phyloP scores from a whole-genome alignment of 768 basidiomycete genomes.

The Mrakia hoshinonis region DNA sequence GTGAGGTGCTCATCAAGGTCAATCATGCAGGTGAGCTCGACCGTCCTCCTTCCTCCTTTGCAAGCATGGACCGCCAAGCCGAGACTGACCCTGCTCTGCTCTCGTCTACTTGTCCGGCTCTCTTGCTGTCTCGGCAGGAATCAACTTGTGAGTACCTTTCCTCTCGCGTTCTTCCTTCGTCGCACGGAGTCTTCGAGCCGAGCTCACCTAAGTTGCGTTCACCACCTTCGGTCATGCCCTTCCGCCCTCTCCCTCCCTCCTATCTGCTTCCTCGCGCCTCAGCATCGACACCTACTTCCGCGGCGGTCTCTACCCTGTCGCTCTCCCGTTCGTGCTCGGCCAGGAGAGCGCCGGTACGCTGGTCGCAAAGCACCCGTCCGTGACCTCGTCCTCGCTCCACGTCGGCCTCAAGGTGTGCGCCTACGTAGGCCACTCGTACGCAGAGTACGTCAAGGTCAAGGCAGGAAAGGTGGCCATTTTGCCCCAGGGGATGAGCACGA shows the following conservation, averaged over 20 bases:
- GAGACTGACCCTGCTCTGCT: too few species aligned
- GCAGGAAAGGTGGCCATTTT: conserved; percentile 12
- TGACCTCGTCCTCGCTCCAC: background rate
- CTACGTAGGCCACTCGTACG: conserved; percentile 2
- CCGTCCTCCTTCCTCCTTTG: too few species aligned
- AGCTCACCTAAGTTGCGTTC: background rate
- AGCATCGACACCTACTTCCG: conserved; percentile 48
- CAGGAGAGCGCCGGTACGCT: conserved; percentile 71
- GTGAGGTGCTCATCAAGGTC: conserved; percentile 54
- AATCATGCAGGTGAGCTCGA: conserved; percentile 44
- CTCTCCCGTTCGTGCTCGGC: conserved; percentile 62
- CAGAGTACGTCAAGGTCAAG: conserved; percentile 16
- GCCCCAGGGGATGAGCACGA: background rate
- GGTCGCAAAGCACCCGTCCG: conserved; percentile 56
- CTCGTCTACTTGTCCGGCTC: too few species aligned
- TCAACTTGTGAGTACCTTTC: conserved; percentile 54
- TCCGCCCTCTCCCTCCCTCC: background rate
- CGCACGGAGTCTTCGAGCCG: background rate
- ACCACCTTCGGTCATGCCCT: background rate
- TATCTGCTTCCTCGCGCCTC: background rate
- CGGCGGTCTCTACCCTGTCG: conserved; percentile 45
- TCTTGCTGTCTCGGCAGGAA: conserved; percentile 28
- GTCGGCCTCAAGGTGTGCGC: conserved; percentile 9
- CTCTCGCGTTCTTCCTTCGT: background rate
- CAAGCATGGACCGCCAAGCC: too few species aligned